Base-by-base conservation (phyloP, 805 yeast genomes). In the Ogataea degrootiae region DNA sequence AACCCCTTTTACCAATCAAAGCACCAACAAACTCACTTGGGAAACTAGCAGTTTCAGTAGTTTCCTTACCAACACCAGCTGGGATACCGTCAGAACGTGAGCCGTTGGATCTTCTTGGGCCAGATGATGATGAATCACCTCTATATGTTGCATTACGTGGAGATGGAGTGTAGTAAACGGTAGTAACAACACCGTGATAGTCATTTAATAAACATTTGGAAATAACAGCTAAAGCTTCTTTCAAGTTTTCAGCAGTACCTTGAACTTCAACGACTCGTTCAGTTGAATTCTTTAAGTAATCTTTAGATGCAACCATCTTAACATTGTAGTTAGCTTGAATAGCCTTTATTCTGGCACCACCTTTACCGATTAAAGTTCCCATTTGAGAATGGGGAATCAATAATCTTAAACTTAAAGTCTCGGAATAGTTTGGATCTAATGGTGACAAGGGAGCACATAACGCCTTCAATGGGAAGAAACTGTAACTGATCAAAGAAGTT, bases 11-110 rank as follows among this genome's bases (percentile, higher is more conserved):
- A 50, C 97, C 97, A 57, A 90, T 87, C 46, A 90, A 73, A 43
- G 96, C 92, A 39, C 97, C 97, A 40, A 90, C 96, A 70, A 82
- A 82, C 50, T 82, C 87, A 55, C 85, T 83, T 36, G 95, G 88
- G 61, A 88, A 85, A 29, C 77, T 71, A 17, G 81, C 69, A 3
- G 74, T 66, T 39, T 76, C 75, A 6, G 78, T 56, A 34, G 54
- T 53, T 44, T 69, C 62, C 48, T 56, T 61, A 38, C 64, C 61
- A 19, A 53, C 52, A 35, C 42, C 47, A 41, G 41, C 14, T 19
- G 47, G 43, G 29, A 47, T 37, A 22, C 47, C 54, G 6, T 26
- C 31, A 26, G 31, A 26, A 26, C 31, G 31, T 26, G 31, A 36
- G 22, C 38, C 48, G 41, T 42, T 39, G 16, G 46, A 42, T 35